These are phyloP conservation scores for Phytophthora meadii DNA, from an alignment of 352 stramenopile genomes.

Conservation along the genomic window DNA sequence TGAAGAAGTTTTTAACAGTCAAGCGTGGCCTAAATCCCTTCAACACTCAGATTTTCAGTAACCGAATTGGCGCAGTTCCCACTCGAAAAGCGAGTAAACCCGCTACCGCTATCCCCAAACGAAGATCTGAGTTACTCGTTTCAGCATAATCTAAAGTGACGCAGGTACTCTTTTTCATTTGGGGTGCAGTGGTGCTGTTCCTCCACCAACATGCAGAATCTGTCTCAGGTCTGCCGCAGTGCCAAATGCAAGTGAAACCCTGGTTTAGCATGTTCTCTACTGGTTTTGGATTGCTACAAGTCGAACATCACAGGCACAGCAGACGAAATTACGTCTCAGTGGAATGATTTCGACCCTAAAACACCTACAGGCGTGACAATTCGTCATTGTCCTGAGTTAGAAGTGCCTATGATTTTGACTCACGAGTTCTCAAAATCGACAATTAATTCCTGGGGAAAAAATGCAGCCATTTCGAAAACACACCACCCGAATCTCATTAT, in stretches of 20 bases:
- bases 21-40: neutral
- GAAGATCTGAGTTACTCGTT: neutral
- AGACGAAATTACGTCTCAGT: constrained; percentile 11
- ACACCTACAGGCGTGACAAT: constrained; percentile 28
- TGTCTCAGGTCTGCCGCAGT: constrained; percentile 11
- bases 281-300: constrained; percentile 37
- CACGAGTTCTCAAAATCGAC: constrained; percentile 28
- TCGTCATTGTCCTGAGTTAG: constrained; percentile 25
- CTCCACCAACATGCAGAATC: constrained; percentile 24
- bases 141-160: constrained; percentile 1
- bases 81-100: too few species aligned
- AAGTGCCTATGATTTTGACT: constrained; percentile 12
- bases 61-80: neutral
- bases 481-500: constrained; percentile 42
- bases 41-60: neutral
- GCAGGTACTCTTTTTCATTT: constrained; percentile 15
- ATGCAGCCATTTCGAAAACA: constrained; percentile 25
- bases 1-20: constrained; percentile 3
- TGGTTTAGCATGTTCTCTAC: constrained; percentile 37
- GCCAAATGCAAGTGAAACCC: constrained; percentile 25
- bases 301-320: constrained; percentile 2
- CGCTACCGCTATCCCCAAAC: neutral
- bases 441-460: constrained; percentile 29
- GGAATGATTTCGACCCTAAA: constrained; percentile 23
- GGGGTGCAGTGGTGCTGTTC: constrained; percentile 21